phyloP scores from a whole-genome alignment of 352 stramenopile genomes.

The Plasmopara muralis region DNA sequence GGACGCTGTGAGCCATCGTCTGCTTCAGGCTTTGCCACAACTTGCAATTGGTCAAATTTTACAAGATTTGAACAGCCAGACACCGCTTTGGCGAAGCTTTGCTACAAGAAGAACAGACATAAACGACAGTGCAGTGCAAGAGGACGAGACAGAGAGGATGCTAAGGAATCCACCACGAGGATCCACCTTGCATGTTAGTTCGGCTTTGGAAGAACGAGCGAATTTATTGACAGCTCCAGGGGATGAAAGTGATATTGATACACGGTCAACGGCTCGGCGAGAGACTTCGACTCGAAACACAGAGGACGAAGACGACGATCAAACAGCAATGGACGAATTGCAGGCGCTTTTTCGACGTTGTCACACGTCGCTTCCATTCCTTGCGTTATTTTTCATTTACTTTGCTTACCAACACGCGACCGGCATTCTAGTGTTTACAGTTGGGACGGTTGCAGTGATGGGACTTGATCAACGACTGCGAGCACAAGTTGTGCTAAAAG shows the following conservation, averaged over 20 bases:
- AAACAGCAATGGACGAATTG: slow-evolving; percentile 55
- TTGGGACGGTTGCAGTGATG: slow-evolving; percentile 61
- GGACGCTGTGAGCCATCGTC: slow-evolving; percentile 23
- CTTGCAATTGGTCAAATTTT: slow-evolving; percentile 27
- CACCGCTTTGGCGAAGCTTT: slow-evolving; percentile 16
- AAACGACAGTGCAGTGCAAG: slow-evolving; percentile 5
- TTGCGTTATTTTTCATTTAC: slow-evolving; percentile 63
- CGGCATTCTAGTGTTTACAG: slow-evolving; percentile 57
- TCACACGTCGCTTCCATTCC: slow-evolving; percentile 69
- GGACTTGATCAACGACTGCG: slow-evolving; percentile 66
- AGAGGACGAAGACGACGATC: slow-evolving; percentile 36
- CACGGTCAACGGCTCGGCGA: slow-evolving; percentile 2
- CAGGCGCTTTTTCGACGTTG: slow-evolving; percentile 55
- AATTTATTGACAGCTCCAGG: not conserved
- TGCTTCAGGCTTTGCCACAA: slow-evolving; percentile 31
- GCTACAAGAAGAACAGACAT: slow-evolving; percentile 11
- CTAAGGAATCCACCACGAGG: not conserved
- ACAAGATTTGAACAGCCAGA: slow-evolving; percentile 27
- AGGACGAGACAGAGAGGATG: slow-evolving; percentile 11
- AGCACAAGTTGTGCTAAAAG: slow-evolving; percentile 66
- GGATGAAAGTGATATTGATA: not conserved
- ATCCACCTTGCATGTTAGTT: not conserved
- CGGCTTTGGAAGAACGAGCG: not conserved
- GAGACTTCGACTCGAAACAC: slow-evolving; percentile 13
- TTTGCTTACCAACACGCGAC: slow-evolving; percentile 74